Evolutionary conservation across 768 basidiomycete genomes (phyloP), one percentile per base, ranked within the genome.

Genomic region (Agrocybe praecox): DNA sequence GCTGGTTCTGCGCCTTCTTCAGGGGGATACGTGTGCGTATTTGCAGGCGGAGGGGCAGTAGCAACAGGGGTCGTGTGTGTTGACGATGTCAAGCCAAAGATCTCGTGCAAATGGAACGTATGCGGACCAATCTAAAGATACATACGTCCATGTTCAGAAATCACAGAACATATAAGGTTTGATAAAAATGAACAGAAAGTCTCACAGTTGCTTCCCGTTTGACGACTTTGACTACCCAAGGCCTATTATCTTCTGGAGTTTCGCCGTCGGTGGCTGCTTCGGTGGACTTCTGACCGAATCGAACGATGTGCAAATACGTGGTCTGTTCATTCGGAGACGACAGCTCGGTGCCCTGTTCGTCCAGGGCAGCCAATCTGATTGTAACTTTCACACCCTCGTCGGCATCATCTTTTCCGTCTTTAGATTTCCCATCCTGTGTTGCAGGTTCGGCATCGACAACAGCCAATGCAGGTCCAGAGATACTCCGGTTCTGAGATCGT

Each of bases 41-140:
- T 46, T 9, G 78, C 69, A 23, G 74, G 43, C 58, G 60, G 55
- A 44, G 65, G 65, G 26, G 71, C 59, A 4, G 21, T 55, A 49
- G 64, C 60, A n/a, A 77, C 71, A 9, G 81, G 72, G 12, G 36
- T 14, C 36, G 36, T 40, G 14, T 40, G 36, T 12, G 36, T 40
- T 49, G 82, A 73, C 7, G 90, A 84, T 0, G 92, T 87, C 6
- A 98, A 82, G 47, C 95, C 95, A 63, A 90, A 98, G 46, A 98
- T 98, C 68, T 98, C 95, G 67, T 96, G 94, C 26, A 98, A 78
- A 52, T 95, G 90, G 86, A 98, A 98, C 0, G 93, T 94, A 67
- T 96, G 94, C 6, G 89, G 81, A 2, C 95, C 95, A 66, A 98
- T 97, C 88, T 90, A 64, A 18, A 58, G 14, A 24, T 54, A n/a